These are phyloP conservation scores for Backusella mclennaniae DNA, from an alignment of 192 early-diverging fungal species.

Conservation along the genomic window DNA sequence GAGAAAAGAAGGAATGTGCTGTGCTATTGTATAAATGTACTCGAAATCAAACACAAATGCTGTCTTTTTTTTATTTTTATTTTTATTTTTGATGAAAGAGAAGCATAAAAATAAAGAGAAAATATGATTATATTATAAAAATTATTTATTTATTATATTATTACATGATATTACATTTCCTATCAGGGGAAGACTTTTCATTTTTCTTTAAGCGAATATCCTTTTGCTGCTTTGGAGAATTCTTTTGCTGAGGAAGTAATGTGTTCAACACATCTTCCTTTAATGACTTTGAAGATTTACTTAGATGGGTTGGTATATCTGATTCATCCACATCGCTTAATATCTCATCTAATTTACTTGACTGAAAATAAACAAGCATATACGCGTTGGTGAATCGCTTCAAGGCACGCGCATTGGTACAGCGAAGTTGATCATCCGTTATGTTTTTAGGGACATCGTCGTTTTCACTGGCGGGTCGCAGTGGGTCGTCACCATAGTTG, in stretches of 20 bases:
- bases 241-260: neutral
- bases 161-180: slow-evolving; percentile 17
- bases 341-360: slow-evolving; percentile 66
- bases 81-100: too few species aligned
- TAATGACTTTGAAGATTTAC: slow-evolving; percentile 30
- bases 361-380: slow-evolving; percentile 97
- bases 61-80: too few species aligned
- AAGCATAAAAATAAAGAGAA: neutral
- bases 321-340: slow-evolving; percentile 57
- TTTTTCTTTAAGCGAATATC: slow-evolving; percentile 3
- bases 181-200: neutral
- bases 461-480: slow-evolving; percentile 27
- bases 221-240: neutral
- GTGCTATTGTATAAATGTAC: neutral
- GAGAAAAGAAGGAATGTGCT: neutral
- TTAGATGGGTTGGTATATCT: slow-evolving; percentile 86
- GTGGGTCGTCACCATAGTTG: slow-evolving; percentile 87
- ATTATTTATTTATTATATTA: neutral
- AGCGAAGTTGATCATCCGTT: neutral
- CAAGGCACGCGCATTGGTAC: slow-evolving; percentile 13
- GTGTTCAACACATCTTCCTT: slow-evolving; percentile 6
- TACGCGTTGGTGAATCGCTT: slow-evolving; percentile 97
- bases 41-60: too few species aligned
- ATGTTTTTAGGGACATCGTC: neutral
- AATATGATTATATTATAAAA: neutral